Percentiles rank a stretch among this genome's conserved stretches.
Evolutionary conservation across 2,329 filamentous ascomycete species (phyloP).

Genomic region (Parastagonospora nodorum): DNA sequence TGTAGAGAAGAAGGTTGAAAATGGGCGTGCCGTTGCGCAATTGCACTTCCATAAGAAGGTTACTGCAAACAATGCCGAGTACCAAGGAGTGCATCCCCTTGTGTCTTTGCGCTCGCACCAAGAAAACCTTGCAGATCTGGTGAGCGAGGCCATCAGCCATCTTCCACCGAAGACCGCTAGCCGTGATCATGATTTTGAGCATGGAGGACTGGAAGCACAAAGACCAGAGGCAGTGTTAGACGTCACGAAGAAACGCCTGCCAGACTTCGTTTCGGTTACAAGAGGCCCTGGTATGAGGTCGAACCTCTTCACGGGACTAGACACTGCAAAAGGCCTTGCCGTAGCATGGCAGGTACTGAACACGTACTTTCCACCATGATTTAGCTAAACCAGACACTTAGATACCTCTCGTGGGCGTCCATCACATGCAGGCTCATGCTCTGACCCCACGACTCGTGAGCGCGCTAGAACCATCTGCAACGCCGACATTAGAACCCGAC

Average conservation of each 20-base stretch:
- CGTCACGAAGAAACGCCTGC: conserved; percentile 49
- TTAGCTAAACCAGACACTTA: conserved; percentile 11
- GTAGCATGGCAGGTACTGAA: conserved; percentile 69
- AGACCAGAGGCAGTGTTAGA: not conserved
- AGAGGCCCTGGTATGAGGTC: conserved; percentile 87
- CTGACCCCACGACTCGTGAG: conserved; percentile 79
- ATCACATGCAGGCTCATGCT: conserved; percentile 98
- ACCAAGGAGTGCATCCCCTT: conserved; percentile 79
- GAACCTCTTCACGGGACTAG: conserved; percentile 77
- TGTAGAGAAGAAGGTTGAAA: conserved; percentile 61
- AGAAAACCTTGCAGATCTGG: conserved; percentile 68
- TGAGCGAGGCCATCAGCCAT: conserved; percentile 65
- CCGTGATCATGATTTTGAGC: not conserved
- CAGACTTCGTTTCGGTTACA: conserved; percentile 87
- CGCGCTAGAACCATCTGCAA: conserved; percentile 56
- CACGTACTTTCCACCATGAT: not conserved
- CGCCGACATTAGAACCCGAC: conserved; percentile 3
- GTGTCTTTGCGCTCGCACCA: conserved; percentile 78
- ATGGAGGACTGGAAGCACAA: not conserved
- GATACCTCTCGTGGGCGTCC: conserved; percentile 80
- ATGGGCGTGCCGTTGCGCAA: conserved; percentile 48
- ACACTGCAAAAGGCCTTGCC: conserved; percentile 85
- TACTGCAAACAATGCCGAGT: conserved; percentile 77
- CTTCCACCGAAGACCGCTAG: conserved; percentile 51
- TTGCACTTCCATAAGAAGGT: conserved; percentile 81